Evolutionary conservation across 495 filamentous ascomycete genomes (phyloP).

Genomic region (Penicillium silybi): DNA sequence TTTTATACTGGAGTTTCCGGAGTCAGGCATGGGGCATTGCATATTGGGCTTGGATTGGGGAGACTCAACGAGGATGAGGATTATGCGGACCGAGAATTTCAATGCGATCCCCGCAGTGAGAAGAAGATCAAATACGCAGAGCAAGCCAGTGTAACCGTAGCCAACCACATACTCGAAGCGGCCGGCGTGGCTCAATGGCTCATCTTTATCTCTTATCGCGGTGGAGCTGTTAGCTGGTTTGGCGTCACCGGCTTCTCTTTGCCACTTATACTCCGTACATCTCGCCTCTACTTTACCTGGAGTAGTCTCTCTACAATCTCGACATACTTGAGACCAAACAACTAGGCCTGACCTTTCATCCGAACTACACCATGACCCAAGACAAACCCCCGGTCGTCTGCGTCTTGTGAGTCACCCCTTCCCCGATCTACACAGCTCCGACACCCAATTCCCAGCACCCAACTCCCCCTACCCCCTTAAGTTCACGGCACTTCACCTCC

Average conservation of each 20-base stretch:
- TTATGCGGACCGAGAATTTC: not conserved
- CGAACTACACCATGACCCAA: slow-evolving; percentile 37
- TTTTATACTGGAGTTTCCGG: not conserved
- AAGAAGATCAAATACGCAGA: not conserved
- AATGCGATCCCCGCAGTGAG: too few relatives aligned
- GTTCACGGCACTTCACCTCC: too few relatives aligned
- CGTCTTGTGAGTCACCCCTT: slow-evolving; percentile 62
- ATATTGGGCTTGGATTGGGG: not conserved
- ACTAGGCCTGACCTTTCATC: slow-evolving; percentile 40
- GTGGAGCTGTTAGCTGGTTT: not conserved
- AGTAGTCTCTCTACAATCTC: not conserved
- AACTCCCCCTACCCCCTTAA: not conserved
- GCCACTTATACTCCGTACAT: slow-evolving; percentile 1
- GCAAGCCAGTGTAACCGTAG: not conserved
- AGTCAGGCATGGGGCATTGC: not conserved
- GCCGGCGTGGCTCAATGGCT: slow-evolving; percentile 4
- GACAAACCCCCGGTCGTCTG: slow-evolving; percentile 60
- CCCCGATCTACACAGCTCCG: not conserved
- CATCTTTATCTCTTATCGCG: slow-evolving; percentile 16
- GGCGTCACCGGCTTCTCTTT: not conserved
- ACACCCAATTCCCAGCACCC: too few relatives aligned
- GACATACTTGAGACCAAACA: slow-evolving; percentile 3
- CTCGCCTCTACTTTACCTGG: not conserved
- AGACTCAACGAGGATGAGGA: not conserved
- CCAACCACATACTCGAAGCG: slow-evolving; percentile 4